Evolutionary conservation across 1,284 basidiomycete genomes (phyloP).

Genomic region (Stygiomarasmius scandens): DNA sequence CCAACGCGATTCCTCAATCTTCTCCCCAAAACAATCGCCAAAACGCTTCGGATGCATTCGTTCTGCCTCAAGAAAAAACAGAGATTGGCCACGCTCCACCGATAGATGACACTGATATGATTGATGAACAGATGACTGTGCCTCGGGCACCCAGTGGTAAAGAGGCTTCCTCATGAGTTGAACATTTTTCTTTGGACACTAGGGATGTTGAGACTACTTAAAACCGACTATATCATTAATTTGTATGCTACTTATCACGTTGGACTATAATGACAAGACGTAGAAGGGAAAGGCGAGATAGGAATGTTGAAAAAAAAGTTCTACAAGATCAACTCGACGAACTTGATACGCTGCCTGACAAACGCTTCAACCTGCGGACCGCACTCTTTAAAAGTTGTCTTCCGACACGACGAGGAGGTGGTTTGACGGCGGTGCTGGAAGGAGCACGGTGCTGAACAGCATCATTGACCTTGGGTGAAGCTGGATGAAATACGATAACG

Average conservation of each 20-base stretch:
- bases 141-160: neutral
- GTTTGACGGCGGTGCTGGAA: constrained; percentile 11
- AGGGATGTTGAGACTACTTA: too few relatives aligned
- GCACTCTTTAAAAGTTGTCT: constrained; percentile 17
- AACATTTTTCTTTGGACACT: too few relatives aligned
- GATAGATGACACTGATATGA: neutral
- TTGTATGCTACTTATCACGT: neutral
- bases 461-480: neutral
- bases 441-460: constrained; percentile 15
- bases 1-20: neutral
- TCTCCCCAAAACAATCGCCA: neutral
- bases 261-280: neutral
- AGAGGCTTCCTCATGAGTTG: neutral
- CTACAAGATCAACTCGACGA: constrained; percentile 1
- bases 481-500: constrained; percentile 8
- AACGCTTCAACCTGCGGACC: constrained; percentile 13
- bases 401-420: constrained; percentile 16
- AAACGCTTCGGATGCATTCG: too few relatives aligned
- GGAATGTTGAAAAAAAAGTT: constrained; percentile 5
- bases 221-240: too few relatives aligned
- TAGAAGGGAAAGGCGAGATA: neutral
- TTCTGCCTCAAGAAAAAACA: neutral
- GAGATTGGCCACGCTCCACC: neutral
- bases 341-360: constrained; percentile 17
- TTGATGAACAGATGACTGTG: constrained; percentile 9